Evolutionary conservation across 2,329 filamentous ascomycete genomes (phyloP).

Genomic region (Trichoderma atroviride): DNA sequence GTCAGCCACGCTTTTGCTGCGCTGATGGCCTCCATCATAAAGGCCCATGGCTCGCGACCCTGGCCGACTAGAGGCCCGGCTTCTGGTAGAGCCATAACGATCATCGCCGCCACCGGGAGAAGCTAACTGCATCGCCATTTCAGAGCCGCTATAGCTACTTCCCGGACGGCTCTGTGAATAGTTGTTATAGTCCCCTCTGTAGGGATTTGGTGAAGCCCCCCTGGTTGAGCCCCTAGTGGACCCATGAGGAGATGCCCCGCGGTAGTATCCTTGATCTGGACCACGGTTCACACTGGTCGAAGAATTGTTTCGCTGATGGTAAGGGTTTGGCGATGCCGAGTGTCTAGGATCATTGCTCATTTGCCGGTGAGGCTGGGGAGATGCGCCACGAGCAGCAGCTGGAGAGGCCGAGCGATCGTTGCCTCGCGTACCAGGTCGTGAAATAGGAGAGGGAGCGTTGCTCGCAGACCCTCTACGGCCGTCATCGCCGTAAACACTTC

Average conservation of each 20-base stretch:
- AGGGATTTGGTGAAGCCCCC: constrained; percentile 53
- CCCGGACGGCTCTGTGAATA: constrained; percentile 48
- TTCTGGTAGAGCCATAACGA: constrained; percentile 60
- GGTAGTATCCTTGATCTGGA: constrained; percentile 55
- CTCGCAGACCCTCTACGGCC: constrained; percentile 36
- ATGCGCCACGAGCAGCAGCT: constrained; percentile 64
- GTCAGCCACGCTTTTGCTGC: constrained; percentile 87
- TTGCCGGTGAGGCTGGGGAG: constrained; percentile 60
- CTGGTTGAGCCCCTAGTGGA: constrained; percentile 49
- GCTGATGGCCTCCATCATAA: constrained; percentile 58
- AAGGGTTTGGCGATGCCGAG: constrained; percentile 67
- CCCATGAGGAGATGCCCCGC: constrained; percentile 55
- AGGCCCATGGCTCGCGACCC: constrained; percentile 57
- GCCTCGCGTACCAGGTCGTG: constrained; percentile 62
- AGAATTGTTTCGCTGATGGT: constrained; percentile 46
- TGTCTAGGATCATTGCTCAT: constrained; percentile 53
- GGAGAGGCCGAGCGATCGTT: constrained; percentile 68
- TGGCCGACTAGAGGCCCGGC: constrained; percentile 52
- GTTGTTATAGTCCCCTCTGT: constrained; percentile 47
- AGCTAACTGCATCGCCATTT: constrained; percentile 71
- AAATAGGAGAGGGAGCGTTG: constrained; percentile 44
- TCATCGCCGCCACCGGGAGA: constrained; percentile 52
- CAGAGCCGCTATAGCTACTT: constrained; percentile 54
- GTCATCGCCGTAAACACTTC: constrained; percentile 69
- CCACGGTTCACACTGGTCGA: constrained; percentile 48